Evolutionary conservation across 2,329 filamentous ascomycete species (phyloP).

Genomic region (Penicillium sp.): DNA sequence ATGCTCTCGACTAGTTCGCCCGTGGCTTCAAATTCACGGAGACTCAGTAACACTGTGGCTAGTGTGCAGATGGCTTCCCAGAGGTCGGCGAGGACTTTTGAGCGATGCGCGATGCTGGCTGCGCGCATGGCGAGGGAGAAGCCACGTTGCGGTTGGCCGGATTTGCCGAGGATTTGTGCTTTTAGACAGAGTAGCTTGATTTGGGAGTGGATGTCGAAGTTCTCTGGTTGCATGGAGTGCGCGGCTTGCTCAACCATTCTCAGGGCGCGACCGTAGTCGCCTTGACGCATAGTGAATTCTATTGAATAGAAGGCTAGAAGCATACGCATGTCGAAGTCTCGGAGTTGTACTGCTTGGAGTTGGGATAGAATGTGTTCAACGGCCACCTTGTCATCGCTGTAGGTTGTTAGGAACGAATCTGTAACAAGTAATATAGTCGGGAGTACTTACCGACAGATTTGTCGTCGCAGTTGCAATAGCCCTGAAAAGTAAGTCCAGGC

Average conservation of each 20-base stretch:
- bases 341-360: conserved; percentile 52
- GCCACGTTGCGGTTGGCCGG: conserved; percentile 67
- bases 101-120: conserved; percentile 68
- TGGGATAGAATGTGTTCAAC: conserved; percentile 58
- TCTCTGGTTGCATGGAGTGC: conserved; percentile 52
- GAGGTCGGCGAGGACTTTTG: conserved; percentile 65
- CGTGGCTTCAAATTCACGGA: conserved; percentile 69
- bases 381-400: conserved; percentile 55
- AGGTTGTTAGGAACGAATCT: conserved; percentile 17
- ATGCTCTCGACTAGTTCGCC: conserved; percentile 63
- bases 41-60: conserved; percentile 64
- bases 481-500: conserved; percentile 45
- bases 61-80: conserved; percentile 71
- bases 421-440: background rate
- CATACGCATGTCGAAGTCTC: conserved; percentile 59
- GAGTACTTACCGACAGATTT: conserved; percentile 41
- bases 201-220: conserved; percentile 64
- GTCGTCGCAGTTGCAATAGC: conserved; percentile 42
- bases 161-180: conserved; percentile 65
- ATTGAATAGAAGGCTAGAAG: conserved; percentile 60
- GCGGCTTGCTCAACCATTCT: conserved; percentile 54
- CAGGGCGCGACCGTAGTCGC: conserved; percentile 54
- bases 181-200: conserved; percentile 72
- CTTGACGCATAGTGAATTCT: conserved; percentile 56
- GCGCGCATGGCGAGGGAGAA: conserved; percentile 76